Conservation (phyloP, 1,139 yeast species). For the Petasospora fabianii region DNA sequence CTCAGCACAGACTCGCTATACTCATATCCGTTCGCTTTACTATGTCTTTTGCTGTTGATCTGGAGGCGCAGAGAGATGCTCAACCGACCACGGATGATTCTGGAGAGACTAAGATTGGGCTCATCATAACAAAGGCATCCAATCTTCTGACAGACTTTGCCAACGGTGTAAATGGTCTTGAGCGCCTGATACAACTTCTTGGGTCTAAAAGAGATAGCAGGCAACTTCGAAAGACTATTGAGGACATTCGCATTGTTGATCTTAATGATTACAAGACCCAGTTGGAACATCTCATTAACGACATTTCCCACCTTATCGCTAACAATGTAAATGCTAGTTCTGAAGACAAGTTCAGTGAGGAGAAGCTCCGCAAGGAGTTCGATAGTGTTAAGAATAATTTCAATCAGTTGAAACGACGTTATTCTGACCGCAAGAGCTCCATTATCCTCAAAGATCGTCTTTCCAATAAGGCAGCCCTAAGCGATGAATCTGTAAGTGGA, state of each 20-base stretch:
- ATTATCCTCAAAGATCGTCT: conserved; percentile 31
- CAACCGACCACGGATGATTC: conserved; percentile 19
- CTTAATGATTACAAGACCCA: conserved; percentile 28
- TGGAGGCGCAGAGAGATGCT: conserved; percentile 45
- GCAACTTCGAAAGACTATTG: conserved; percentile 40
- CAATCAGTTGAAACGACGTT: conserved; percentile 35
- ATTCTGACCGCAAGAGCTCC: conserved; percentile 34
- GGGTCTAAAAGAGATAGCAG: conserved; percentile 54
- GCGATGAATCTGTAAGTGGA: conserved; percentile 8
- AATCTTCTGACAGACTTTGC: conserved; percentile 41
- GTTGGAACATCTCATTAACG: conserved; percentile 34
- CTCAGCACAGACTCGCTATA: too few species aligned
- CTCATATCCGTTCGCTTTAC: too few species aligned
- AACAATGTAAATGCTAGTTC: conserved; percentile 12
- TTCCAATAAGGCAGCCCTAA: conserved; percentile 21
- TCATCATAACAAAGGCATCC: conserved; percentile 25
- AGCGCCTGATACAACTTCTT: conserved; percentile 44
- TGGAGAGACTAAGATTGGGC: conserved; percentile 17
- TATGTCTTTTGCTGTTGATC: conserved; percentile 63
- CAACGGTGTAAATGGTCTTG: conserved; percentile 45
- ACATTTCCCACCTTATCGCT: conserved; percentile 29
- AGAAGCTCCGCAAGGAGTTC: conserved; percentile 42
- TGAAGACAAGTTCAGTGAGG: conserved; percentile 34
- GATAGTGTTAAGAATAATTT: conserved; percentile 37
- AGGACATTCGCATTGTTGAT: conserved; percentile 27